Evolutionary conservation across 371 early-diverging fungal species (phyloP), one percentile per base, ranked within the genome.

Genomic region (Fennellomyces sp.): DNA sequence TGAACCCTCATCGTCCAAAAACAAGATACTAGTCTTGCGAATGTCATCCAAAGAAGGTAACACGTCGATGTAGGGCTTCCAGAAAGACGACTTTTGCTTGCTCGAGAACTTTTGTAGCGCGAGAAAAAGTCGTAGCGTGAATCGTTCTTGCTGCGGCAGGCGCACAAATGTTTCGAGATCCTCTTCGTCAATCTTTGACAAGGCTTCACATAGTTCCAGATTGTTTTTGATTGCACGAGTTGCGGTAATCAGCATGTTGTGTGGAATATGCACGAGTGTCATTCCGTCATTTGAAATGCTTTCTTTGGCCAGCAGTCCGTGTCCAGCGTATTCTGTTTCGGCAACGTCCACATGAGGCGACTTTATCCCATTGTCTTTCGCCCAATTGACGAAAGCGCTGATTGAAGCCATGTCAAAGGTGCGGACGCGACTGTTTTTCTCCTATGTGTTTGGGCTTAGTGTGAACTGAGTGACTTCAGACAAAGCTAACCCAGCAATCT

Each of bases 51-150:
- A 17, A 3, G 23, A 23, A 0, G 84, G 84, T 27, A 85, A 57
- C 15, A 79, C 69, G 41, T 69, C 69, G 5, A 82, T 67, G 29
- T 83, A 85, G 0, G 78, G 77, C 21, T 61, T 59, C 80, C 82
- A 84, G 4, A 69, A 57, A 11, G 70, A 70, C 0, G 51, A 19
- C 39, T 65, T 52, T 35, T 67, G 72, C 11, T 72, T 21, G 21
- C 10, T 23, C 1, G 45, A 45, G n/a, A 45, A 45, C 23, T 45
- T 68, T 62, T 76, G 68, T 38, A 78, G 69, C 2, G 79, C 70
- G 8, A 84, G 63, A 39, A 83, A 84, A 17, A 79, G 51, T 5
- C 70, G 66, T 25, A 84, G 27, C 13, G 72, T 38, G 13, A 65
- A n/a, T 0, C 69, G 62, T 25, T 75, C 64, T 15, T 63, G 45